Percentiles rank a stretch among this genome's conserved stretches.
These are phyloP conservation scores for Adansonia grandidieri DNA, from an alignment of 441 rosid genomes.

Conservation along the genomic window DNA sequence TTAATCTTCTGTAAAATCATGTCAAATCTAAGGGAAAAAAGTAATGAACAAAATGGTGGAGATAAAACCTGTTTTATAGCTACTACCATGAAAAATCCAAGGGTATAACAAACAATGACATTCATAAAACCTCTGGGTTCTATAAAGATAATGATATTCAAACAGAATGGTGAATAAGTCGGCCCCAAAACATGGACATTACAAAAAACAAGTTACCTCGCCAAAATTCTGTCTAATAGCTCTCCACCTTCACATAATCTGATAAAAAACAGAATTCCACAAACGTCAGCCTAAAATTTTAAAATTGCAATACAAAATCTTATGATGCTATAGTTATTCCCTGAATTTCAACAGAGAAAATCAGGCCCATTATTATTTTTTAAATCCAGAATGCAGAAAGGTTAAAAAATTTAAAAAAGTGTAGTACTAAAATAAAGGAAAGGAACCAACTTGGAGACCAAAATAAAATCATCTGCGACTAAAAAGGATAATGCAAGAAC, in stretches of 20 bases:
- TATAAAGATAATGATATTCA: neutral
- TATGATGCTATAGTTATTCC: neutral
- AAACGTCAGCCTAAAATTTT: slow-evolving; percentile 25
- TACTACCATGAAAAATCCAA: neutral
- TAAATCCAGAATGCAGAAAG: neutral
- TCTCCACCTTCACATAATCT: slow-evolving; percentile 97
- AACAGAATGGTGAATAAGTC: neutral
- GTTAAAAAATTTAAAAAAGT: neutral
- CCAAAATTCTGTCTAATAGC: slow-evolving; percentile 85
- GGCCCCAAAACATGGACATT: neutral
- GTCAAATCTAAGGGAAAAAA: neutral
- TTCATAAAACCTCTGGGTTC: neutral
- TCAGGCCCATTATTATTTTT: neutral
- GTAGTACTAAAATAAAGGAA: neutral
- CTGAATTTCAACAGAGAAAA: slow-evolving; percentile 3
- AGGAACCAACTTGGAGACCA: neutral
- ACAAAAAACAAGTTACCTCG: slow-evolving; percentile 51
- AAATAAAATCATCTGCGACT: neutral
- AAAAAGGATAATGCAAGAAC: neutral
- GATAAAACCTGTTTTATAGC: neutral
- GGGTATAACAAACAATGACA: neutral
- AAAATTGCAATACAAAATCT: neutral
- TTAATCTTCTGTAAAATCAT: neutral
- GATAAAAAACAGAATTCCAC: slow-evolving; percentile 31
- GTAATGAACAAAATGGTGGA: neutral